Evolutionary conservation across 129 eudicot genomes (phyloP).

Genomic region (Saposhnikovia divaricata): DNA sequence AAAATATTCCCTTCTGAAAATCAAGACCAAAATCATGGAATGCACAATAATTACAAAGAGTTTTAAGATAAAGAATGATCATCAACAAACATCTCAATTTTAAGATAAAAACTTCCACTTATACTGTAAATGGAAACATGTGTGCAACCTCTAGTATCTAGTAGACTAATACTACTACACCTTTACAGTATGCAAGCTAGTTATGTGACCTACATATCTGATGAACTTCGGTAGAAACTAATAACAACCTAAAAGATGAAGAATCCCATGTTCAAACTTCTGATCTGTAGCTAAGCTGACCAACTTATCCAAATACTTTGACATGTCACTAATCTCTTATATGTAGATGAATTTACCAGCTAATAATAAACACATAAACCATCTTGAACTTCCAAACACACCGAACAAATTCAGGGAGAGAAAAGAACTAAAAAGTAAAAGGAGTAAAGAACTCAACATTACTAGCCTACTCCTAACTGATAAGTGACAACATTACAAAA

Average conservation of each 20-base stretch:
- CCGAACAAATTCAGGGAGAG: neutral
- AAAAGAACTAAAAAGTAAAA: neutral
- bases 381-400: neutral
- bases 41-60: neutral
- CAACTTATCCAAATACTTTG: neutral
- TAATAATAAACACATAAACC: neutral
- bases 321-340: neutral
- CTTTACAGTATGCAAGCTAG: neutral
- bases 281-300: neutral
- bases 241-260: neutral
- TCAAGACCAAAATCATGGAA: neutral
- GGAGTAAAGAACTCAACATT: neutral
- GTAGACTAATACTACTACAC: neutral
- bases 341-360: neutral
- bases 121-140: neutral
- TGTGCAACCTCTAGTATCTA: neutral
- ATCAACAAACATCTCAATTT: neutral
- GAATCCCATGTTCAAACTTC: neutral
- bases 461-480: no score
- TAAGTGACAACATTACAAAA: neutral
- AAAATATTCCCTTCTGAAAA: neutral
- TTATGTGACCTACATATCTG: neutral
- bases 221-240: neutral
- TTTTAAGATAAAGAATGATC: neutral
- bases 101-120: neutral